Evolutionary conservation across 2,329 filamentous ascomycete species (phyloP).

Genomic region (Rachicladosporium sp.): DNA sequence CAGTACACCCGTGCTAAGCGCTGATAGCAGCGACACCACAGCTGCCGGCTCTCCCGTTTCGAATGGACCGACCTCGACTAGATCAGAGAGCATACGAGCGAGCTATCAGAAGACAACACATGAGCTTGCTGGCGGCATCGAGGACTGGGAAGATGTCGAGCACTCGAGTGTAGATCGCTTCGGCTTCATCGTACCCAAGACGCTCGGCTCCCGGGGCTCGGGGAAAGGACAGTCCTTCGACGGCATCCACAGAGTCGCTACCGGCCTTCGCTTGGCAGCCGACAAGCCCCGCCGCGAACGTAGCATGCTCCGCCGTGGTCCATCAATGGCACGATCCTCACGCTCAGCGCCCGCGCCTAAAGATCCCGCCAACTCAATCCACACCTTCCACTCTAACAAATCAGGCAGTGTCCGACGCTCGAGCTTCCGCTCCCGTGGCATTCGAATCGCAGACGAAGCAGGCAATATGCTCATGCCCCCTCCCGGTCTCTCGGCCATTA

Average conservation of each 20-base stretch:
- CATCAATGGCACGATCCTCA: slow-evolving; percentile 35
- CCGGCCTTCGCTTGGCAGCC: slow-evolving; percentile 44
- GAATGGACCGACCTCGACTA: too few species aligned
- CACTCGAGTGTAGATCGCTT: slow-evolving; percentile 51
- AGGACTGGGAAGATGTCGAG: slow-evolving; percentile 51
- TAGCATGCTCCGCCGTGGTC: slow-evolving; percentile 37
- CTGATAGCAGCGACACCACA: slow-evolving; percentile 4
- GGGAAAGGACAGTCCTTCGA: slow-evolving; percentile 10
- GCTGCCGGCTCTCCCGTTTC: background rate
- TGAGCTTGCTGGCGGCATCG: slow-evolving; percentile 50
- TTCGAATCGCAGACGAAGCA: slow-evolving; percentile 46
- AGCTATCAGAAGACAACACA: slow-evolving; percentile 33
- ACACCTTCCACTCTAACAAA: slow-evolving; percentile 27
- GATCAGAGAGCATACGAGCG: slow-evolving; percentile 1
- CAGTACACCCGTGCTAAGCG: background rate
- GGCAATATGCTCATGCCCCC: slow-evolving; percentile 54
- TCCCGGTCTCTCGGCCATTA: slow-evolving; percentile 37
- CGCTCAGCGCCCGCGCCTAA: slow-evolving; percentile 22
- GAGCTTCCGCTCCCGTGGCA: slow-evolving; percentile 39
- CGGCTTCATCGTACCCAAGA: slow-evolving; percentile 46
- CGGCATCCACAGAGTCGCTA: slow-evolving; percentile 46
- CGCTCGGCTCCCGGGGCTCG: slow-evolving; percentile 21
- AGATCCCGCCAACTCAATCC: slow-evolving; percentile 26
- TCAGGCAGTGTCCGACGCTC: slow-evolving; percentile 21
- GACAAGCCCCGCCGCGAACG: slow-evolving; percentile 43